Base-by-base conservation (phyloP, 1,284 basidiomycete species). In the Ustilago cynodontis region DNA sequence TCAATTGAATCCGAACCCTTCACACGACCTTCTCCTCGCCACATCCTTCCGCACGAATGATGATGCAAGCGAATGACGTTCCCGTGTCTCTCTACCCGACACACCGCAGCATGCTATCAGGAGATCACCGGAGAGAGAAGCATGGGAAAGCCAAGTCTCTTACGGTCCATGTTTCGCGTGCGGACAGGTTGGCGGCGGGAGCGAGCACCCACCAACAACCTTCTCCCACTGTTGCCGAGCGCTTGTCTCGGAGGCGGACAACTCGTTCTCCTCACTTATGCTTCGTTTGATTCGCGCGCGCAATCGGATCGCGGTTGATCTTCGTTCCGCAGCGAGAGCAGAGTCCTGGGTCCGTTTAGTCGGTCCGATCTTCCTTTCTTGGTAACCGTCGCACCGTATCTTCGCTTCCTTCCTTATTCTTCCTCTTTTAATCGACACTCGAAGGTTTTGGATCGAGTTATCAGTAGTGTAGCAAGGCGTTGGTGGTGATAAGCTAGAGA, bases 61-160 rank as follows among this genome's bases (percentile, higher is more conserved):
- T 43, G 8, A 20, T 9, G n/a, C 18, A 43, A 43, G 41, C 41
- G 41, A 43, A 43, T 43, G 41, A 43, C 41, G 41, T 43, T 43
- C 41, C 41, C 41, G 41, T 43, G 41, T 43, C 41, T 43, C 41
- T 2, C n/a, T 43, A 43, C 20, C 41, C 41, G 41, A 20, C 41
- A 43, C 18, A 20, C 41, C 7, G 20, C 20, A 20, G 3, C n/a
- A 43, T 43, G 41, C 41, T 43, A 24, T 4, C 6, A 49, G 14
- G 47, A 49, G 47, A 49, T 49, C 7, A 28, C 47, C 47, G 47
- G 47, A 4, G 14, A 4, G 14, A 49, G 13, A 18, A 49, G 26
- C 47, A 49, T 49, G 24, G 26, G 47, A 49, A 49, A 28, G 47
- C 47, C 26, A 49, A 49, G 47, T 24, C 47, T 49, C 26, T 24